Conservation (phyloP, 2,329 filamentous ascomycete genomes). For the Fusarium irregulare region DNA sequence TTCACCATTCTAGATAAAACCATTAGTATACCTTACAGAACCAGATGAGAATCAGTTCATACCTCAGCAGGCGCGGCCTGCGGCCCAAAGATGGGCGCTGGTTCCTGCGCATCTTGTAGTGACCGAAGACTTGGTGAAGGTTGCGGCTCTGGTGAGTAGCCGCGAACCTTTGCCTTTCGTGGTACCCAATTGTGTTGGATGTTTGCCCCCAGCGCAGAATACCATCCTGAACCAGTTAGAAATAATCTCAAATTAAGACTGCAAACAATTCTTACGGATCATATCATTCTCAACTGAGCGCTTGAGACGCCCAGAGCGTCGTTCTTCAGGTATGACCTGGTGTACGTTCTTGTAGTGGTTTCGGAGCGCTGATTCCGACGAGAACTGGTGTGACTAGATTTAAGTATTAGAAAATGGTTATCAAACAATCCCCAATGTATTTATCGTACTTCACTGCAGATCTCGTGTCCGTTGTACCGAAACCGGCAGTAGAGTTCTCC, state of each 20-base stretch:
- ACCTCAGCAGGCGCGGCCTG: background rate
- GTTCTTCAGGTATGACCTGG: background rate
- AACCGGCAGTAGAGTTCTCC: background rate
- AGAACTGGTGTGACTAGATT: background rate
- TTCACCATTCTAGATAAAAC: background rate
- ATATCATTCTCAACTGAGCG: background rate
- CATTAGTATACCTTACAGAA: background rate
- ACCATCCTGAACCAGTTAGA: background rate
- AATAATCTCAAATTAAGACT: background rate
- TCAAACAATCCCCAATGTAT: background rate
- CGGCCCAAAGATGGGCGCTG: background rate
- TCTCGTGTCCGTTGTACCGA: background rate
- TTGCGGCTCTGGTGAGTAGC: background rate
- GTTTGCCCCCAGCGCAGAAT: background rate
- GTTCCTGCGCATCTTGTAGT: rapidly evolving
- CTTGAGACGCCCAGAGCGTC: background rate
- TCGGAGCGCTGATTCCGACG: background rate
- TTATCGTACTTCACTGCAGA: background rate
- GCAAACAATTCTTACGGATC: background rate
- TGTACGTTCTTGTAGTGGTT: background rate
- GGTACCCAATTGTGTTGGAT: background rate
- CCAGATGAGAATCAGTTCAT: background rate
- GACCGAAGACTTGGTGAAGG: background rate
- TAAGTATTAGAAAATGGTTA: background rate
- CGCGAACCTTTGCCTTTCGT: background rate